Conservation (phyloP, 192 early-diverging fungal species). For the Spinellus fusiger region DNA sequence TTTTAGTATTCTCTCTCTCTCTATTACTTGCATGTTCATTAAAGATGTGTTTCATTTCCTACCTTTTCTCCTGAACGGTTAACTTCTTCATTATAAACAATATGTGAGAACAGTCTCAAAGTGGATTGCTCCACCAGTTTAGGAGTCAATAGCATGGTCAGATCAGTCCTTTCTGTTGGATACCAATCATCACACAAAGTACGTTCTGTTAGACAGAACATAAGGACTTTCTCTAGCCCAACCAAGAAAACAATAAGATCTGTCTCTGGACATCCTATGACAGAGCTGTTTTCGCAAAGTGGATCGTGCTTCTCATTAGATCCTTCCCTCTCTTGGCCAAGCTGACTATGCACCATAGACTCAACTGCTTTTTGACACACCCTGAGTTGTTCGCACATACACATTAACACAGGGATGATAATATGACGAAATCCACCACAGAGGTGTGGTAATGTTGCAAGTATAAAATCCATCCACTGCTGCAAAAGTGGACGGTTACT, state of each 20-base stretch:
- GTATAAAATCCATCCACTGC: conserved; percentile 73
- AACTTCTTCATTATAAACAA: conserved; percentile 10
- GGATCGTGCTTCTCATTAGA: neutral
- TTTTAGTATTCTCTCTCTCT: neutral
- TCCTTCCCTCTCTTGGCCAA: neutral
- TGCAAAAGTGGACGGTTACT: conserved; percentile 65
- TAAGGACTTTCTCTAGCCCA: conserved; percentile 52
- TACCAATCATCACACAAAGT: conserved; percentile 28
- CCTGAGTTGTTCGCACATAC: conserved; percentile 56
- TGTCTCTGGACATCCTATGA: conserved; percentile 27
- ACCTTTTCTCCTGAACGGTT: neutral
- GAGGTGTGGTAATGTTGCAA: conserved; percentile 53
- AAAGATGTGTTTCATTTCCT: neutral
- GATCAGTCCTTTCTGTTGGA: conserved; percentile 1
- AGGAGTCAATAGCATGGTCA: neutral
- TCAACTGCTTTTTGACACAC: conserved; percentile 19
- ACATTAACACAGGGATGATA: conserved; percentile 54
- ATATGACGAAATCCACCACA: conserved; percentile 56
- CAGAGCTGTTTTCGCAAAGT: neutral
- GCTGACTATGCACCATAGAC: conserved; percentile 12
- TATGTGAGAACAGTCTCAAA: conserved; percentile 2
- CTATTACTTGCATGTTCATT: neutral
- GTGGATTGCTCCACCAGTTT: neutral
- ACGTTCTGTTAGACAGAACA: conserved; percentile 44
- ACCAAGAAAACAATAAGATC: conserved; percentile 46